A percentile compares a stretch with the other conserved stretches of the same genome.
Evolutionary conservation across 805 yeast genomes (phyloP).

Genomic region (Dipodascus geniculatus): DNA sequence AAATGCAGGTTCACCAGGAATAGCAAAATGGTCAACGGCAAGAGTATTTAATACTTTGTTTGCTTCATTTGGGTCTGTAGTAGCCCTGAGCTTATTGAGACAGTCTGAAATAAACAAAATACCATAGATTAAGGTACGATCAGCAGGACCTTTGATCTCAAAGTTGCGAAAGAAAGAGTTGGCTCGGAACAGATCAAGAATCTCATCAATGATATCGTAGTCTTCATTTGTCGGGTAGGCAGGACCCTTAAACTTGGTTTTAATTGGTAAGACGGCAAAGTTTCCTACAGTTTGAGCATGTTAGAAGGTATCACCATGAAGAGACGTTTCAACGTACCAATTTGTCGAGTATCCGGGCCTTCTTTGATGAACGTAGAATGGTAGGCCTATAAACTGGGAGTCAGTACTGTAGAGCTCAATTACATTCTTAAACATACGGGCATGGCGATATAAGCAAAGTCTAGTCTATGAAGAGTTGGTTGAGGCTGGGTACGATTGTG

Average conservation of each 20-base stretch:
- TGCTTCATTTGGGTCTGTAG: constrained; percentile 33
- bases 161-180: constrained; percentile 94
- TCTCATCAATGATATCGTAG: constrained; percentile 88
- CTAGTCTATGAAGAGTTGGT: too few relatives aligned
- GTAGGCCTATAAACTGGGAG: constrained; percentile 24
- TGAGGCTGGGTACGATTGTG: too few relatives aligned
- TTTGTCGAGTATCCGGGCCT: constrained; percentile 20
- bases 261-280: constrained; percentile 72
- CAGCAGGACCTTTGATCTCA: constrained; percentile 93
- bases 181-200: constrained; percentile 84
- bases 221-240: constrained; percentile 62
- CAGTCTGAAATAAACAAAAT: constrained; percentile 83
- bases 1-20: constrained; percentile 94
- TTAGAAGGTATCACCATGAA: background rate
- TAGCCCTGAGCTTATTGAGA: constrained; percentile 45
- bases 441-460: too few relatives aligned
- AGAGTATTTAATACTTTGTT: constrained; percentile 56
- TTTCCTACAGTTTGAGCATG: constrained; percentile 48
- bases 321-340: background rate
- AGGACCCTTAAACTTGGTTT: constrained; percentile 82
- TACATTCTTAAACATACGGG: too few relatives aligned
- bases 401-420: constrained; percentile 1
- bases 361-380: constrained; percentile 26
- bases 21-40: constrained; percentile 74
- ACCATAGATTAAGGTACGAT: constrained; percentile 86